phyloP scores from a whole-genome alignment of 305 asterid species.

The Ilex paraguariensis region DNA sequence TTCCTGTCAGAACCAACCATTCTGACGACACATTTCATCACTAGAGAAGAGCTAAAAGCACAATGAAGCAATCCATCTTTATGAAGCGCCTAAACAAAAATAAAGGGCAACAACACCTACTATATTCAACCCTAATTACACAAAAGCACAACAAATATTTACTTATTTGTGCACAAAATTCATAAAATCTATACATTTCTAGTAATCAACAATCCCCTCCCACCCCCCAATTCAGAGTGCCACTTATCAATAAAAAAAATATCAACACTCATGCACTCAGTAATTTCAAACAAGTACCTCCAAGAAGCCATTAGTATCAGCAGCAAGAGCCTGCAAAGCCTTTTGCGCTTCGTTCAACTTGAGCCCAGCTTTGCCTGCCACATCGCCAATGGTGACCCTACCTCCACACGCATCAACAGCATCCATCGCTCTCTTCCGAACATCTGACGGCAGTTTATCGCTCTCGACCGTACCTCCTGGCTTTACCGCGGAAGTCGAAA shows the following conservation, averaged over 20 bases:
- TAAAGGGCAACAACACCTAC: too few relatives aligned
- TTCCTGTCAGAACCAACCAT: too few relatives aligned
- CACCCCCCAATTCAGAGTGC: background rate
- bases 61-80: too few relatives aligned
- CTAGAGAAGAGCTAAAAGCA: too few relatives aligned
- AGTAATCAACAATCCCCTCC: too few relatives aligned
- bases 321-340: constrained; percentile 96
- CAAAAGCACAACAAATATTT: too few relatives aligned
- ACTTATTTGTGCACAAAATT: too few relatives aligned
- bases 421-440: constrained; percentile 79
- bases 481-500: constrained; percentile 31
- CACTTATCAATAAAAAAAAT: background rate
- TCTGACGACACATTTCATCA: too few relatives aligned
- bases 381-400: constrained; percentile 93
- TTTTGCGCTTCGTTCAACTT: constrained; percentile 79
- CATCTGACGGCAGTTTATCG: constrained; percentile 72
- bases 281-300: constrained; percentile 46
- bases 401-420: constrained; percentile 81
- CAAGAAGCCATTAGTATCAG: constrained; percentile 85
- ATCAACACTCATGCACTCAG: too few relatives aligned
- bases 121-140: too few relatives aligned
- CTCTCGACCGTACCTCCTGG: constrained; percentile 86
- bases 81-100: too few relatives aligned
- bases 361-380: constrained; percentile 90
- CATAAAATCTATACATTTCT: too few relatives aligned